Evolutionary conservation across 2,329 filamentous ascomycete genomes (phyloP), one percentile per base, ranked within the genome.

Genomic region (Xylariaceae sp.): DNA sequence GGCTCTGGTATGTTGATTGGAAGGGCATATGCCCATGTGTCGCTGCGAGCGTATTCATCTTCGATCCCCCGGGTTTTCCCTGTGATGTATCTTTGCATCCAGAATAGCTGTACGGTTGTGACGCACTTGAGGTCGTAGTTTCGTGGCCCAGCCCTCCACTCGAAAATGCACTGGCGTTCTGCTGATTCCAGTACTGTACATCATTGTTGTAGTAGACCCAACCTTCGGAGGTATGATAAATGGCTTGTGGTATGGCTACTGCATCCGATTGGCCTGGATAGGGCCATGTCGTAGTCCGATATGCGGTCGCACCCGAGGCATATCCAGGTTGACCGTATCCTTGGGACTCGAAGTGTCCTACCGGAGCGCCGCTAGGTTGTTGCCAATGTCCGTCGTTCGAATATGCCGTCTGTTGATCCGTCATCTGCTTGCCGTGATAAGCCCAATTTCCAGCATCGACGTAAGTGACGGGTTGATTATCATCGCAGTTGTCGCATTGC

Each of bases 141-240:
- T n/a, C n/a, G n/a, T n/a, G n/a, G n/a, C n/a, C n/a, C n/a, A n/a
- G n/a, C n/a, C n/a, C n/a, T n/a, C n/a, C n/a, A n/a, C n/a, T 42
- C 37, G 32, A 23, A 6, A 19, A 25, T 14, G 40, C 47, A 22
- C 16, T 33, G 22, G 39, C 33, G 16, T 27, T 36, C 42, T 45
- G 22, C 17, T 47, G 47, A 38, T 42, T 41, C 47, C 50, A 50
- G 21, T 52, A 42, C 36, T 51, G 45, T 14, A 27, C n/a, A 4
- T 25, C 39, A 25, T 25, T 45, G 16, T 41, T 47, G 25, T 45
- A 20, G 22, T 40, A 43, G 22, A 23, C 35, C 47, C 33, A 45
- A n/a, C 36, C 37, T 12, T 44, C 41, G 33, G 37, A 35, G 3
- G 20, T n/a, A 34, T 48, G 42, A 21, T 51, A 44, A 22, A 43